Conservation (phyloP, 2,329 filamentous ascomycete genomes). For the Cytospora leucostoma region DNA sequence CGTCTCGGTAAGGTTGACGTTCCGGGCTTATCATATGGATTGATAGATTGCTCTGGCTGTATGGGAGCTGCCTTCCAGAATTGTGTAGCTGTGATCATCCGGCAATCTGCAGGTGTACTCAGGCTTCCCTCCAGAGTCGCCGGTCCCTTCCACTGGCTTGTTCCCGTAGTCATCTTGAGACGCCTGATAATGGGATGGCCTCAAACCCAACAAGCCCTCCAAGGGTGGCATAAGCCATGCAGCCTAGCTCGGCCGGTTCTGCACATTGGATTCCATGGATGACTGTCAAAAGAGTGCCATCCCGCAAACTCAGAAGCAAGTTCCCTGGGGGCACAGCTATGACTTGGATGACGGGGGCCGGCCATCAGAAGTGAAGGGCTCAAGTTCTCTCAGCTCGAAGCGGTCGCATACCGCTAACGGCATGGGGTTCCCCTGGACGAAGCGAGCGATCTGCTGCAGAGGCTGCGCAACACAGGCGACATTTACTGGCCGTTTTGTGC, state of each 20-base stretch:
- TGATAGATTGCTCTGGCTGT: not conserved
- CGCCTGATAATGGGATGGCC: not conserved
- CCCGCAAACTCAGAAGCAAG: not conserved
- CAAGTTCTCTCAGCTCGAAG: not conserved
- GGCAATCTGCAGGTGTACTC: not conserved
- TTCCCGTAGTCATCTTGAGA: not conserved
- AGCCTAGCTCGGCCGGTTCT: not conserved
- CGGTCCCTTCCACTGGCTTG: not conserved
- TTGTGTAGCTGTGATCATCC: not conserved
- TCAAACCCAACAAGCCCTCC: not conserved
- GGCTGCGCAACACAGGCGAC: not conserved
- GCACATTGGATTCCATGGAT: not conserved
- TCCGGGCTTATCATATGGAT: not conserved
- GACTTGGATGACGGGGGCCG: not conserved
- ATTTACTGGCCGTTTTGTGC: conserved; percentile 14
- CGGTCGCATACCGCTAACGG: conserved; percentile 4
- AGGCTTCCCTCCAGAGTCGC: not conserved
- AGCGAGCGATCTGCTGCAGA: conserved; percentile 1
- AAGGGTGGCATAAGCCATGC: not conserved
- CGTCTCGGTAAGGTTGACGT: not conserved
- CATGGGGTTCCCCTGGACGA: not conserved
- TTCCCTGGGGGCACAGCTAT: not conserved
- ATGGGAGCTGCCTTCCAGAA: not conserved
- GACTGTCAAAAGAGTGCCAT: not conserved
- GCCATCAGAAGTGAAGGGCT: not conserved